Evolutionary conservation across 441 rosid species (phyloP), one percentile per base, ranked within the genome.

Genomic region (Manihot esculenta): DNA sequence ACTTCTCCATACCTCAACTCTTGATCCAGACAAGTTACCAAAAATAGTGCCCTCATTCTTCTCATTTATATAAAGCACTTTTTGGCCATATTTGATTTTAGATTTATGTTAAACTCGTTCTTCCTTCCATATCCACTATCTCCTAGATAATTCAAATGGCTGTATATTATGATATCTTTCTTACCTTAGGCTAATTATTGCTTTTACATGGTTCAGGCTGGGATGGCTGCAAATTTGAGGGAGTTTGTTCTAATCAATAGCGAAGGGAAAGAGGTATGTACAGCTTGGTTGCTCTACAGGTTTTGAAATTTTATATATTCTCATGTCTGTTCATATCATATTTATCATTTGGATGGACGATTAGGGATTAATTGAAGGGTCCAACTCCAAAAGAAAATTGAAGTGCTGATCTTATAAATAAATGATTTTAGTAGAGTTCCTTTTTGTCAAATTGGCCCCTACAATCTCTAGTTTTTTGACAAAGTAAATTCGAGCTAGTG

Each of bases 161-260:
- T 21, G 45, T 13, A 48, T 42, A 13, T 41, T 49, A 48, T 55
- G 53, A 45, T 58, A 59, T 65, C 33, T 23, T 38, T 67, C 35
- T 35, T 33, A 26, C 49, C 62, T 70, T 77, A 57, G 51, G 30
- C 62, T 74, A 56, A 77, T 66, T 68, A 67, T 57, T 77, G 57
- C 38, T 57, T 63, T 72, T 42, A 45, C 57, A 38, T 60, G 59
- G 20, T 65, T 74, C 80, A 96, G 98, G 86, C 87, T 72, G 99
- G 95, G 66, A 78, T 95, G 90, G 98, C 97, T 68, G 99, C 89
- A 75, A 95, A 95, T 79, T 84, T 88, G 85, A 87, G 82, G 80
- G 92, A 87, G 79, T 93, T 79, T 81, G 81, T 85, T 75, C 85
- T 91, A 47, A 86, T 83, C 47, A 79, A 88, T 74, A 75, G 76